Evolutionary conservation across 192 early-diverging fungal genomes (phyloP).

Genomic region (Spizellomyces punctatus): DNA sequence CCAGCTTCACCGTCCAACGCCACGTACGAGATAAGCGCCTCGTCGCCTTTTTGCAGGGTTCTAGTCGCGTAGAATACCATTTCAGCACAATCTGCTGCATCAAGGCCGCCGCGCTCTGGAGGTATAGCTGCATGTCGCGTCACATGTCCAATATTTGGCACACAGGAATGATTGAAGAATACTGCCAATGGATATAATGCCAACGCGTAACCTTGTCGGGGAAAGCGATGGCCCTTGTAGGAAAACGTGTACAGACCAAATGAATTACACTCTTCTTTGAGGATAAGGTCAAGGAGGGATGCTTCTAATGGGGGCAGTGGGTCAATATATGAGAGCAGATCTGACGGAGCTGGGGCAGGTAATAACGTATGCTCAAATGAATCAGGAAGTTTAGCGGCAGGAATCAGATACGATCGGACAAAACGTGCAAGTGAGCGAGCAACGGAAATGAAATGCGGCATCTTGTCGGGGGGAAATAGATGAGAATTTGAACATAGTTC

Average conservation of each 20-base stretch:
- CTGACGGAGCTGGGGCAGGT: background rate
- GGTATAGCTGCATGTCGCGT: background rate
- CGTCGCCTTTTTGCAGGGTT: constrained; percentile 34
- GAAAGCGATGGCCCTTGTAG: constrained; percentile 12
- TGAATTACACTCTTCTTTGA: constrained; percentile 56
- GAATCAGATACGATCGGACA: constrained; percentile 2
- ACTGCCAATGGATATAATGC: constrained; percentile 44
- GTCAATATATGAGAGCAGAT: background rate
- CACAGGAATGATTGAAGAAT: constrained; percentile 56
- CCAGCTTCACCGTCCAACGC: constrained; percentile 5
- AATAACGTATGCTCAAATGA: background rate
- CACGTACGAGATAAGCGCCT: constrained; percentile 47
- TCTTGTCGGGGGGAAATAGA: constrained; percentile 11
- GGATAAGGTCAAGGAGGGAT: constrained; percentile 38
- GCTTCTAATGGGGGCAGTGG: background rate
- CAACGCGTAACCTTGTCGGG: constrained; percentile 46
- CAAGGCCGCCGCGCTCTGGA: background rate
- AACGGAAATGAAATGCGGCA: constrained; percentile 12
- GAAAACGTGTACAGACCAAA: constrained; percentile 52
- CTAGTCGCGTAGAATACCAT: constrained; percentile 46
- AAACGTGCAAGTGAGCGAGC: background rate
- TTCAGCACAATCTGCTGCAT: background rate
- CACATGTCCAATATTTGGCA: constrained; percentile 47
- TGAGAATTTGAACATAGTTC: constrained; percentile 25
- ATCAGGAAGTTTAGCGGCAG: constrained; percentile 5